Evolutionary conservation across 192 early-diverging fungal genomes (phyloP), one percentile per base, ranked within the genome.

Genomic region (Entomortierella parvispora): DNA sequence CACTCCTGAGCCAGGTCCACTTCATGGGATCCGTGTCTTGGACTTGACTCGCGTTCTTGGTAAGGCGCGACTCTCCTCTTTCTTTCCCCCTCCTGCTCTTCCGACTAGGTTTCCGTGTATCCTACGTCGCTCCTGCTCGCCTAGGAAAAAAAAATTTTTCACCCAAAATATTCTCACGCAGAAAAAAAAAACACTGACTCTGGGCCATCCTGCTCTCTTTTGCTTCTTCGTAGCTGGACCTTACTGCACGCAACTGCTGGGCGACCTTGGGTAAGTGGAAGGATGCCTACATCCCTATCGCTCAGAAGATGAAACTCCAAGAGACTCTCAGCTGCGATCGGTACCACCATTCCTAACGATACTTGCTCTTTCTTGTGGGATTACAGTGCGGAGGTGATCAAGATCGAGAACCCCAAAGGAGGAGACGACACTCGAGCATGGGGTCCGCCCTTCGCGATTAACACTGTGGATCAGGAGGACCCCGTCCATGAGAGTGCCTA

Each of bases 381-480:
- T 45, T 45, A 47, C 37, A 89, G 92, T 14, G 96, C 96, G 1
- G 91, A 95, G 23, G 84, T 97, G 3, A 91, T 96, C 79, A 99
- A 99, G 58, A 81, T 99, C 32, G 97, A 97, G 81, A 87, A 92
- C 53, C 94, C 94, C 0, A 67, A 69, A 7, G 69, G 85, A 4
- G 95, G 94, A 33, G 95, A 97, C 75, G 97, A 98, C 71, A 97
- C 96, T 3, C 89, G 96, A 2, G 58, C 84, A 28, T 98, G 95
- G 95, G 94, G 94, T 12, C 89, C 91, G 5, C 91, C 90, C 8
- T 87, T 69, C 65, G 83, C 83, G n/a, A 31, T 53, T 26, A 84
- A 80, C 52, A 15, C 12, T 5, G 37, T 53, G 3, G 80, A 83
- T 31, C 26, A 56, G 20, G 58, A 51, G 6, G 80, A 85, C 33